Base-by-base conservation (phyloP, 176 grass and related monocot species). In the Musa acuminata region DNA sequence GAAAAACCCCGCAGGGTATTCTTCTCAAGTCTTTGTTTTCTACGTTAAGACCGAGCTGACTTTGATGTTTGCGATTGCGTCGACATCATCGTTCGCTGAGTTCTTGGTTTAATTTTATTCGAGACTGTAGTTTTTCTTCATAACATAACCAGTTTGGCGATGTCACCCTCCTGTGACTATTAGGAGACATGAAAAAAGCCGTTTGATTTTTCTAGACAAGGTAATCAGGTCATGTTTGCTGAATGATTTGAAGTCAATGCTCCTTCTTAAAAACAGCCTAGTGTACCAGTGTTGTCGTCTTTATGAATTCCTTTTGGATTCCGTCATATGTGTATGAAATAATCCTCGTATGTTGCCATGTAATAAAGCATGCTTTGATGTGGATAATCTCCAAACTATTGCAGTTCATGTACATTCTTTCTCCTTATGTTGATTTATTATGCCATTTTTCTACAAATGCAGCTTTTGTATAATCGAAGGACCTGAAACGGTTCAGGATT, bases 401-500 rank as follows among this genome's bases (percentile, higher is more conserved):
- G 23, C 17, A 48, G 17, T n/a, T 69, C 0, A 63, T 73, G 48
- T 6, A 49, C 3, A 27, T 73, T 51, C 21, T 23, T 73, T 64
- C 13, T 64, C 21, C 48, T 24, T 77, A 65, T 68, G 13, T 50
- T 13, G 24, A 80, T 72, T 75, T 78, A 12, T 75, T 66, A 23
- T 65, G 1, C 12, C 0, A 35, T 0, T 64, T 62, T 76, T 0
- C 43, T 73, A 71, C 55, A n/a, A 58, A 72, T 77, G 54, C 86
- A 99, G 95, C 69, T 99, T 99, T 91, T 99, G 95, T 49, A 99
- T 99, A 68, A 99, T 99, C 53, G 95, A 99, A 87, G 95, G 95
- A 48, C 95, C 95, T 62, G 95, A 99, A 81, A 99, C 90, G 1
- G 95, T 99, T 49, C 88, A 94, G 87, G 95, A 94, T 84, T 99